Base-by-base conservation (phyloP, 768 basidiomycete genomes). In the Mycena crocata region DNA sequence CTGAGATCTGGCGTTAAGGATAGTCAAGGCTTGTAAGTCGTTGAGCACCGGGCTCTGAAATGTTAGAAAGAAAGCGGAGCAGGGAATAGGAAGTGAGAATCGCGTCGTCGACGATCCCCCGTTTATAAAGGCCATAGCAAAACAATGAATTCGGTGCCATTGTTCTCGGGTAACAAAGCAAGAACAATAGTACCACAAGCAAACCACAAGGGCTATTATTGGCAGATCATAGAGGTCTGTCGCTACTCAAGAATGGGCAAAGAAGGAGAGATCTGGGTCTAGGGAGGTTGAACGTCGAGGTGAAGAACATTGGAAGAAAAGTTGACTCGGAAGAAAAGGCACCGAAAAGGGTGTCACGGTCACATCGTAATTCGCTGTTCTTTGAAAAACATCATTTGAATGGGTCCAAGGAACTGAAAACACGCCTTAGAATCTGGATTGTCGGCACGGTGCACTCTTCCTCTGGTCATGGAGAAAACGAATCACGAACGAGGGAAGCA, bases 11-110 rank as follows among this genome's bases (percentile, higher is more conserved):
- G 57, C 57, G 64, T 65, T 17, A 57, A 64, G 42, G 37, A 39
- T 15, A 39, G 49, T 52, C 46, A 66, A 66, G 55, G 59, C 60
- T 57, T 56, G 66, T 60, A 32, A 61, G 58, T 67, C 66, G 66
- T 67, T 31, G 66, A 67, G 66, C 66, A 62, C 66, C 66, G 21
- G 66, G 66, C 66, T 62, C 40, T 19, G 31, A 42, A 24, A 40
- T 2, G 32, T 45, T 14, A 57, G 40, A 49, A 26, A 19, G 39
- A 54, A 9, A 48, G 49, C 26, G 7, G 35, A 31, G 37, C 28
- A 17, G 32, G 13, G 13, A 19, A n/a, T n/a, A n/a, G 32, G 31
- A 23, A 26, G 14, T 64, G 37, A 28, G 28, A 34, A 19, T 12
- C 30, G 7, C 31, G 35, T 19, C 13, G 30, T 37, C 3, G 32